Evolutionary conservation across 2,329 filamentous ascomycete genomes (phyloP), one percentile per base, ranked within the genome.

Genomic region (Alternaria postmessia): DNA sequence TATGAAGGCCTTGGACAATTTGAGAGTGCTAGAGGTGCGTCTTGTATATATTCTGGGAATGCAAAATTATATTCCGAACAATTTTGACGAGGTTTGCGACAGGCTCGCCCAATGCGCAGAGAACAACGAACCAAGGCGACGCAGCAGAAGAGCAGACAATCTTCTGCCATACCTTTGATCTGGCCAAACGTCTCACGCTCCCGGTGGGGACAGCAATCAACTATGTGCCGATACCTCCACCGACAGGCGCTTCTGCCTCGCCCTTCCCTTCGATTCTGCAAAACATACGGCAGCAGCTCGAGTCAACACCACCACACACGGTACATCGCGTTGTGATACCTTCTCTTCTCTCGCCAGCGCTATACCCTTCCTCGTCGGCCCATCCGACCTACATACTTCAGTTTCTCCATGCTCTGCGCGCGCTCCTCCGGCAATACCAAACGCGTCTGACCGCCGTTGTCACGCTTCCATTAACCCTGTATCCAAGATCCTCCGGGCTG

Each of bases 271-370:
- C 82, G 0, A 90, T 96, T 56, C 79, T 96, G 93, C 30, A 81
- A 81, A 44, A 79, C 82, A 2, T 87, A 82, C 59, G 82, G 92
- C 61, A 81, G 81, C 39, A 84, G 81, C 57, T 89, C 86, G 26
- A 66, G 9, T 71, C 72, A 7, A 71, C 70, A 16, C 80, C 88
- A 1, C 81, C 87, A 1, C 83, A 84, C 8, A 86, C 83, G 2
- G 82, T 95, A 30, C 94, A 98, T 76, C 88, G 95, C 47, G 83
- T 98, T 38, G 82, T 97, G 46, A 84, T 98, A n/a, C 94, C 95
- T 0, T 89, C 87, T 55, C 84, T 98, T 9, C 86, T 98, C 24
- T 95, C 92, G 4, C 94, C 95, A n/a, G 90, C 91, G 2, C 77
- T 94, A 14, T 98, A 97, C 73, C 86, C 90, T 24, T 84, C 91